phyloP scores from a whole-genome alignment of 225 moss, liverwort and hornwort genomes.

The Sphagnum tenellum region DNA sequence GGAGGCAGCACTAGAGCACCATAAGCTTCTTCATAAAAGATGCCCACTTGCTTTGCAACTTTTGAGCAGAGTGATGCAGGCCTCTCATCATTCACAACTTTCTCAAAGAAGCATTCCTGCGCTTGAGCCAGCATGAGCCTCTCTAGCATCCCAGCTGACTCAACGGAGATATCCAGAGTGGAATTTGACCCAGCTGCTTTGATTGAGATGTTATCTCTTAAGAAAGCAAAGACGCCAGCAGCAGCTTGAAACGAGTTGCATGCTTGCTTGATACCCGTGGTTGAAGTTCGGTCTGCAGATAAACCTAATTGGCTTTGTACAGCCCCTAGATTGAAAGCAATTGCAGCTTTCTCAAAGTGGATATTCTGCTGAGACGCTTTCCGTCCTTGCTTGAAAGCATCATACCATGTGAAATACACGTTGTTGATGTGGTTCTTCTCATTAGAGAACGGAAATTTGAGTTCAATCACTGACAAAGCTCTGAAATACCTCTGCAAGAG shows the following conservation, averaged over 20 bases:
- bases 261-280: conserved; percentile 84
- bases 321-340: conserved; percentile 92
- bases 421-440: conserved; percentile 90
- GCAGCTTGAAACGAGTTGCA: conserved; percentile 91
- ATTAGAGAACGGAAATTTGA: conserved; percentile 89
- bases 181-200: conserved; percentile 80
- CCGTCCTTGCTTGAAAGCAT: conserved; percentile 91
- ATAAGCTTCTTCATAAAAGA: conserved; percentile 92
- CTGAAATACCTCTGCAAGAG: conserved; percentile 89
- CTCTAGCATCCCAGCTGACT: conserved; percentile 98
- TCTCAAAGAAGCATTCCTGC: conserved; percentile 97
- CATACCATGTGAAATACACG: conserved; percentile 90
- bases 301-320: conserved; percentile 92
- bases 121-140: conserved; percentile 97
- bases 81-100: conserved; percentile 78
- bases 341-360: conserved; percentile 95
- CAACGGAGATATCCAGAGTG: conserved; percentile 87
- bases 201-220: conserved; percentile 97
- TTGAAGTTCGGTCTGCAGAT: conserved; percentile 74
- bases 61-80: conserved; percentile 79
- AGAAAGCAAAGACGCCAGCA: conserved; percentile 87
- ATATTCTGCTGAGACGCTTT: conserved; percentile 96
- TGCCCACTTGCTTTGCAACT: conserved; percentile 94
- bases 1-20: conserved; percentile 88
- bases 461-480: conserved; percentile 92